Conservation (phyloP, 352 stramenopile species). For the Phytophthora aleatoria region DNA sequence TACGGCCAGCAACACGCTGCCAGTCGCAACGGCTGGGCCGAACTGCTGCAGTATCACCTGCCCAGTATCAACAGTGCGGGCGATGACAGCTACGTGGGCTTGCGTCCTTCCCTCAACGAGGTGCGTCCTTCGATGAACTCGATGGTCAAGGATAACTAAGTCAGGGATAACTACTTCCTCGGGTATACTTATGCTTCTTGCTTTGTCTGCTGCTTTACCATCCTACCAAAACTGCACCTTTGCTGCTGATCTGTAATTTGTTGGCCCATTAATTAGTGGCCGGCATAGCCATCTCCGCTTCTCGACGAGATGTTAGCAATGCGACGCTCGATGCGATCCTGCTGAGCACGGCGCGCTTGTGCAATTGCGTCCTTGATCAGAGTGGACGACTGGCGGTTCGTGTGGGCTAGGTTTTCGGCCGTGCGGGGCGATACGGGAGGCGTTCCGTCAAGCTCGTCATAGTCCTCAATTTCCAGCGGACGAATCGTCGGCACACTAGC, state of each 20-base stretch:
- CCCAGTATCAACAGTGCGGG: conserved; percentile 32
- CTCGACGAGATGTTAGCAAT: conserved; percentile 63
- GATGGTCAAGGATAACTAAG: conserved; percentile 41
- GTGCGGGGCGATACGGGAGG: conserved; percentile 43
- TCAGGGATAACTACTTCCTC: conserved; percentile 17
- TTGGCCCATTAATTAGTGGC: conserved; percentile 22
- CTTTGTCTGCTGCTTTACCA: conserved; percentile 12
- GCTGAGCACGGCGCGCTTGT: conserved; percentile 51
- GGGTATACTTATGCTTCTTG: conserved; percentile 26
- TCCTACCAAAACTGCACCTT: conserved; percentile 19
- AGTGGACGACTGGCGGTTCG: conserved; percentile 42
- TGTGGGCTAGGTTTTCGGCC: conserved; percentile 31
- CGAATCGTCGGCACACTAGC: conserved; percentile 18
- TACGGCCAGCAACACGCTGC: conserved; percentile 52
- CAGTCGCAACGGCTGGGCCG: conserved; percentile 45
- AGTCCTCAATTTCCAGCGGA: conserved; percentile 25
- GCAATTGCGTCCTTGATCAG: conserved; percentile 60
- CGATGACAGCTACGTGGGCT: conserved; percentile 41
- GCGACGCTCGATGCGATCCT: conserved; percentile 60
- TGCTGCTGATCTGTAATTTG: neutral
- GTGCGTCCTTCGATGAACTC: conserved; percentile 52
- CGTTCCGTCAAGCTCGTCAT: conserved; percentile 31
- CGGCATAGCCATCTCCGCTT: conserved; percentile 39
- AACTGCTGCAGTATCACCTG: conserved; percentile 40
- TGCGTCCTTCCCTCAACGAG: conserved; percentile 46